Evolutionary conservation across 2,329 filamentous ascomycete species (phyloP).

Genomic region (Microsporum canis): DNA sequence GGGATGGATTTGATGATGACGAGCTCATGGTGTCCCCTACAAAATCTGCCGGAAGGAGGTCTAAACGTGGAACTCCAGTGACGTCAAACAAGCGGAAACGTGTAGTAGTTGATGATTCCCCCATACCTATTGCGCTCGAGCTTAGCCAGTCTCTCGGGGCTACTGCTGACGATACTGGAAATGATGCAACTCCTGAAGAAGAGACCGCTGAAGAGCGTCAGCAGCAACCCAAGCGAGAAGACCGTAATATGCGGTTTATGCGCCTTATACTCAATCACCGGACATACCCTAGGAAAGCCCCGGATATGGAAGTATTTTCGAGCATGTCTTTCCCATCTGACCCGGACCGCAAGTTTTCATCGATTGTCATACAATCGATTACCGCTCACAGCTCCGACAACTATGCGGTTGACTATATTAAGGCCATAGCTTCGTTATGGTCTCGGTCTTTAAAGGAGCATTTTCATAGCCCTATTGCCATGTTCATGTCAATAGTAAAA

Average conservation of each 20-base stretch:
- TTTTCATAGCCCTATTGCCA: constrained; percentile 35
- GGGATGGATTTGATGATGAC: constrained; percentile 54
- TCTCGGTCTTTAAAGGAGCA: constrained; percentile 44
- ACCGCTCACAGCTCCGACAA: constrained; percentile 33
- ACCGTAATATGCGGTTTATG: constrained; percentile 32
- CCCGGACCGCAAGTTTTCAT: constrained; percentile 39
- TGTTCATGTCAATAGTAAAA: constrained; percentile 33
- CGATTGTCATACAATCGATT: constrained; percentile 43
- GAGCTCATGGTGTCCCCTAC: constrained; percentile 48
- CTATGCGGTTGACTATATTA: constrained; percentile 40
- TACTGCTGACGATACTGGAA: constrained; percentile 13
- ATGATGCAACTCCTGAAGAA: constrained; percentile 17
- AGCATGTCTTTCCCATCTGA: constrained; percentile 44
- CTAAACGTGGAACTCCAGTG: constrained; percentile 45
- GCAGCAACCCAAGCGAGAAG: constrained; percentile 14
- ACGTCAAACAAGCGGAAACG: constrained; percentile 50
- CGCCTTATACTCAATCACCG: constrained; percentile 47
- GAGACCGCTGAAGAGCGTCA: constrained; percentile 18
- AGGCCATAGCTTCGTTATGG: constrained; percentile 45
- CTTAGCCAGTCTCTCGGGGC: constrained; percentile 21
- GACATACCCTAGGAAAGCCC: constrained; percentile 37
- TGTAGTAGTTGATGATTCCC: constrained; percentile 41
- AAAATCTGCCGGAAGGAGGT: constrained; percentile 35
- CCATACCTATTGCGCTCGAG: constrained; percentile 37
- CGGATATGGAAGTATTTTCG: constrained; percentile 45